phyloP scores from a whole-genome alignment of 495 filamentous ascomycete genomes.

The Darksidea phi region DNA sequence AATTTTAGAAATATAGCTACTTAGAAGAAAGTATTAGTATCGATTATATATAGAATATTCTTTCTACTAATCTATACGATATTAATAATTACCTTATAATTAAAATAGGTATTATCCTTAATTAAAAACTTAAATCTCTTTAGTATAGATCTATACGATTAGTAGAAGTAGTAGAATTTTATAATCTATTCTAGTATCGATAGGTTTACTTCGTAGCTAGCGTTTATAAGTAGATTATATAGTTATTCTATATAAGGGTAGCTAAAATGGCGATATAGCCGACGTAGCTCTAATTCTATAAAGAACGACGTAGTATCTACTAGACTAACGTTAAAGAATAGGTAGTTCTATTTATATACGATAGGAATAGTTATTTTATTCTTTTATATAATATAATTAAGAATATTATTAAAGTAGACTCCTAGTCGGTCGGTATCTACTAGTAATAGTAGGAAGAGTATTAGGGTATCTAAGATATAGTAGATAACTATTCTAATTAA shows the following conservation, averaged over 20 bases:
- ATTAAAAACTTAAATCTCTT: background rate
- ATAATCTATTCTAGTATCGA: background rate
- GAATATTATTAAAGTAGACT: conserved; percentile 2
- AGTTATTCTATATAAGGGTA: background rate
- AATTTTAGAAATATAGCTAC: background rate
- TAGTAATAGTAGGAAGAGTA: background rate
- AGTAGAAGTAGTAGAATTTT: conserved; percentile 3
- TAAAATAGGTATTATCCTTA: conserved; percentile 4
- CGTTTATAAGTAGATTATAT: background rate
- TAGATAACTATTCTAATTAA: background rate
- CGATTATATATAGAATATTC: background rate
- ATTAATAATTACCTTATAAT: conserved; percentile 4
- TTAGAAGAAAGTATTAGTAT: background rate
- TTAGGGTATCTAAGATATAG: conserved; percentile 8
- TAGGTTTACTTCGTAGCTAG: background rate
- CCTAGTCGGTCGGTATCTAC: background rate
- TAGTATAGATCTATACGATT: background rate
- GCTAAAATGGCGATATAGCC: too few species aligned
- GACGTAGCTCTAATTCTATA: background rate
- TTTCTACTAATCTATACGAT: conserved; percentile 1
- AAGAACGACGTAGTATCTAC: too few species aligned
- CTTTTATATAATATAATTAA: background rate
- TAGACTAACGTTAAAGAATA: too few species aligned
- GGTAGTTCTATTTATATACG: background rate
- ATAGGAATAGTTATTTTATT: background rate